Base-by-base conservation (phyloP, 1,284 basidiomycete species). In the Rhodotorula sp. region DNA sequence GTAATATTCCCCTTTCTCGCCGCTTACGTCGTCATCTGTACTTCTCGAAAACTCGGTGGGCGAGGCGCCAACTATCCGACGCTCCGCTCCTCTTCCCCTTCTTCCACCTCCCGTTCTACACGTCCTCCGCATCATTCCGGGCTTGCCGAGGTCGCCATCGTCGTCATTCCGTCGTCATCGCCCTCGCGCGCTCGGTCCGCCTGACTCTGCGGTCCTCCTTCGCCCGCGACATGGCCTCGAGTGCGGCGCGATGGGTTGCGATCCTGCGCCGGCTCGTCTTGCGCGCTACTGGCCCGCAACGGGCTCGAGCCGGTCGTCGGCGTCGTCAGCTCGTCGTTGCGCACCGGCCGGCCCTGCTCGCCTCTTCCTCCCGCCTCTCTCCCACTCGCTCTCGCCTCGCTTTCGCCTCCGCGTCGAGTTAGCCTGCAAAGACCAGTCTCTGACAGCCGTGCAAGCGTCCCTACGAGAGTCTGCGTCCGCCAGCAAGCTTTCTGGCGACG, bases 351-450 rank as follows among this genome's bases (percentile, higher is more conserved):
- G 25, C 53, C 7, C 17, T 10, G 16, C 7, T 54, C 44, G 1
- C 49, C 41, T 41, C 54, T 27, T 21, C 48, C 21, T 65, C 48
- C 56, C 17, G n/a, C 41, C 42, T 42, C 41, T n/a, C 48, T 25
- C 27, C 42, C 61, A 27, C 54, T 34, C 62, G 7, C 16, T 25
- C 9, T 55, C 19, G 25, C 53, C 44, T 48, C 44, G n/a, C 27
- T 45, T 27, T 12, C 25, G 48, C 17, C 27, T 14, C 48, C 3
- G 10, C 16, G 46, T 41, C 63, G 21, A 45, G 45, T 21, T 25
- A 46, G 62, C 54, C 25, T 65, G 64, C 56, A 65, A 65, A 58
- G 41, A 34, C 34, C 34, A 34, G 34, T 34, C 34, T 34, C 34
- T 34, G 34, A 34, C 34, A 34, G 34, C 34, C 34, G 34, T 34